A percentile compares a stretch with the other conserved stretches of the same genome.
Evolutionary conservation across 352 stramenopile species (phyloP).

Genomic region (Peronospora belbahrii): DNA sequence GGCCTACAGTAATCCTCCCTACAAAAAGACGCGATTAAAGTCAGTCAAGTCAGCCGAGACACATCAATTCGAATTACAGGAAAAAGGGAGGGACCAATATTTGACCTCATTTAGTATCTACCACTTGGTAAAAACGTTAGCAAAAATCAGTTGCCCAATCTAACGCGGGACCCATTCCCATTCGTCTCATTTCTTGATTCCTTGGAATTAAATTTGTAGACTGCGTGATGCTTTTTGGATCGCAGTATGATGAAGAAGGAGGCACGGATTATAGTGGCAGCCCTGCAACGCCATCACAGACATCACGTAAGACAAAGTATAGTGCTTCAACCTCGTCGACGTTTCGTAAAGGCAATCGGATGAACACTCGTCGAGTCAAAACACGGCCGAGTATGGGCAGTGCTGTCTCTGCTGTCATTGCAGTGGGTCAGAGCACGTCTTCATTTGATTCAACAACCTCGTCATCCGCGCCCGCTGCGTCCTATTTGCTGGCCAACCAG

Average conservation of each 20-base stretch:
- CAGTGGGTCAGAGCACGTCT: conserved; percentile 12
- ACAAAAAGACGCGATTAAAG: too few relatives aligned
- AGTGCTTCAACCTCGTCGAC: conserved; percentile 1
- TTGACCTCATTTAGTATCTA: too few relatives aligned
- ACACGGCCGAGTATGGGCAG: conserved; percentile 14
- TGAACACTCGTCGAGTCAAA: conserved; percentile 6
- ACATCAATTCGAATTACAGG: too few relatives aligned
- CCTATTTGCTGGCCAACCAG: conserved; percentile 15
- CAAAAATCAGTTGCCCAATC: background rate
- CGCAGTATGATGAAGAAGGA: conserved; percentile 45
- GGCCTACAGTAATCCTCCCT: background rate
- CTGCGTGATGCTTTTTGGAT: conserved; percentile 36
- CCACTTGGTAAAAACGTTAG: conserved; percentile 2
- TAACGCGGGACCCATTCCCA: too few relatives aligned
- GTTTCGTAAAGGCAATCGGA: conserved; percentile 11
- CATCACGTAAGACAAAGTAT: conserved; percentile 30
- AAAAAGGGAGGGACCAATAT: too few relatives aligned
- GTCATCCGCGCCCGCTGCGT: conserved; percentile 23
- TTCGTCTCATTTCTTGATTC: background rate
- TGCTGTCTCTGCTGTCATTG: conserved; percentile 14
- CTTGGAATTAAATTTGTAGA: background rate
- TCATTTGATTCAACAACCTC: conserved; percentile 34
- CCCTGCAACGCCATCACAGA: conserved; percentile 26
- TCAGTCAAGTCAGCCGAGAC: background rate
- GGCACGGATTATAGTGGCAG: conserved; percentile 30